phyloP scores from a whole-genome alignment of 2,329 filamentous ascomycete species.

The Tolypocladium paradoxum region DNA sequence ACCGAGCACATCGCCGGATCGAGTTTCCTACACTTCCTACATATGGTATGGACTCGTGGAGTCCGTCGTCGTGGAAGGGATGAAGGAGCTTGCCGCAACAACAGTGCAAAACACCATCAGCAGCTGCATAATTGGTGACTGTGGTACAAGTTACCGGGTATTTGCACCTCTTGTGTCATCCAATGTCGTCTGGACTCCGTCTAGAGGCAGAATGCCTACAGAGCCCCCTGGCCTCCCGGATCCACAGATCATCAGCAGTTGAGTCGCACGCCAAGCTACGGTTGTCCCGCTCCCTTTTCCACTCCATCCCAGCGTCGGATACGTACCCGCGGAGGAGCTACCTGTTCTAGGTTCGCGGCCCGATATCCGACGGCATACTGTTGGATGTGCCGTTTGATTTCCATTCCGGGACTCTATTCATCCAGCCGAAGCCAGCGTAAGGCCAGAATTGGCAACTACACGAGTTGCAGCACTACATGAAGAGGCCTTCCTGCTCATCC shows the following conservation, averaged over 20 bases:
- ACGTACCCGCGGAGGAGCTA: background rate
- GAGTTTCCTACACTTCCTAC: background rate
- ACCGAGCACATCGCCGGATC: background rate
- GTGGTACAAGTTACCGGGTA: background rate
- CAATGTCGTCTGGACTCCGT: background rate
- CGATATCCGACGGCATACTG: background rate
- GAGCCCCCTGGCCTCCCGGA: background rate
- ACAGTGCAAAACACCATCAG: background rate
- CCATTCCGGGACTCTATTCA: background rate
- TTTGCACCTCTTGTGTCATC: background rate
- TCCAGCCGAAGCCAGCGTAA: too few relatives aligned
- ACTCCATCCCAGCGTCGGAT: background rate
- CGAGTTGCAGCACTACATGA: too few relatives aligned
- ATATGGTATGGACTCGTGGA: rapidly evolving
- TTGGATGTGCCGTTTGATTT: background rate
- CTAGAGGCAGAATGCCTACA: background rate
- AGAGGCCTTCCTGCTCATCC: too few relatives aligned
- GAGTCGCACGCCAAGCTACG: background rate
- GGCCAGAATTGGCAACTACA: too few relatives aligned
- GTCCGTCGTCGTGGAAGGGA: background rate
- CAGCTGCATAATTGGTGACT: background rate
- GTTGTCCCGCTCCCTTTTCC: background rate
- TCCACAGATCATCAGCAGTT: background rate
- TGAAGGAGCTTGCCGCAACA: background rate
- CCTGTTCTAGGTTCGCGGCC: background rate